These are phyloP conservation scores for Clonostachys solani DNA, from an alignment of 2,329 filamentous ascomycete species.

Conservation along the genomic window DNA sequence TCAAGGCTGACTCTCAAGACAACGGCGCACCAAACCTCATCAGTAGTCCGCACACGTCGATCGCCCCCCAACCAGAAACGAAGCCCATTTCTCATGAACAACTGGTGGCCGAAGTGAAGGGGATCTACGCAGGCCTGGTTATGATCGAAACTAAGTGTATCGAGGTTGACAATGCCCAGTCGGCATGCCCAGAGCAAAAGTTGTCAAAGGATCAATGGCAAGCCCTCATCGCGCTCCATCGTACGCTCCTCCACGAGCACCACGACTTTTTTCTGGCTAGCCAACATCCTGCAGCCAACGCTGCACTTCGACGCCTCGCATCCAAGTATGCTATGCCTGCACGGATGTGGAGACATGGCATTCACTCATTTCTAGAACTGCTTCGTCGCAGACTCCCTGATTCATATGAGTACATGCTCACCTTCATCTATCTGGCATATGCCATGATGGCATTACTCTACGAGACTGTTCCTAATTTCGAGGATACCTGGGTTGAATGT, in stretches of 20 bases:
- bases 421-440: conserved; percentile 86
- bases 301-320: conserved; percentile 63
- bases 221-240: conserved; percentile 74
- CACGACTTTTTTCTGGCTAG: conserved; percentile 84
- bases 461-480: conserved; percentile 78
- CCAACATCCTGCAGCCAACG: conserved; percentile 76
- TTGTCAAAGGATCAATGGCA: conserved; percentile 74
- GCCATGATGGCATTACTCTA: conserved; percentile 84
- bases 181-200: conserved; percentile 13
- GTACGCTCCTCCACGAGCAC: conserved; percentile 76
- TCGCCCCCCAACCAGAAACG: conserved; percentile 50
- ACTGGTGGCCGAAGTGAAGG: conserved; percentile 75
- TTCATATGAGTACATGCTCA: conserved; percentile 83
- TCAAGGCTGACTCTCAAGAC: neutral
- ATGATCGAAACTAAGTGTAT: conserved; percentile 89
- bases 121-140: conserved; percentile 76
- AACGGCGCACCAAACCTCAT: neutral
- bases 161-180: conserved; percentile 67
- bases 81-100: conserved; percentile 73
- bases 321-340: conserved; percentile 88
- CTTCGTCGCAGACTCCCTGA: conserved; percentile 69
- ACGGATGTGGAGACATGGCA: conserved; percentile 90
- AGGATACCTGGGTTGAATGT: conserved; percentile 92
- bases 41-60: neutral
- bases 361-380: conserved; percentile 79